Evolutionary conservation across 495 filamentous ascomycete genomes (phyloP), one percentile per base, ranked within the genome.

Genomic region (Aspergillus affinis): DNA sequence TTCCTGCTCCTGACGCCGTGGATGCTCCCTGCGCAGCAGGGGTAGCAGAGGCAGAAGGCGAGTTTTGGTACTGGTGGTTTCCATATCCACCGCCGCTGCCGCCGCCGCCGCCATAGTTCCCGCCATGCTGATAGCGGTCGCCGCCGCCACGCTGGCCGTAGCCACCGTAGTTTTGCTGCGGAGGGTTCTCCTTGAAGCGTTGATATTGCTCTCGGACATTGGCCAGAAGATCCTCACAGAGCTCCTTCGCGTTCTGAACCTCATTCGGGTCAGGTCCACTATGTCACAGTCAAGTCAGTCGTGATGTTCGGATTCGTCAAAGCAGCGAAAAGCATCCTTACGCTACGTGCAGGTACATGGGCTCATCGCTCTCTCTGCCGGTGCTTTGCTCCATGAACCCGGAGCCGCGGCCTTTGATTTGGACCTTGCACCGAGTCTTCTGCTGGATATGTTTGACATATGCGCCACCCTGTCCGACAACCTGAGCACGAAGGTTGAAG

Each of bases 381-480:
- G 93, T 93, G 29, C 85, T 86, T 17, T 85, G 85, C 68, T 98
- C 94, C 66, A 93, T 86, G 69, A 95, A 98, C 17, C 93, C 93
- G 44, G 94, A 98, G n/a, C 92, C 92, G 56, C 91, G 90, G 41
- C 94, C 94, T 67, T 98, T 98, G 75, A 98, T 97, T 69, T 98
- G 94, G 17, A 98, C 94, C 65, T 92, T 90, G 71, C 94, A 97
- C 49, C 89, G 81, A 30, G 94, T 97, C 72, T 95, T 91, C 69
- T 91, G 86, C 71, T 98, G 93, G 65, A 98, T 97, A 66, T 97
- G 91, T 74, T 98, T 98, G 47, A 98, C 94, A 67, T 97, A 96
- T 21, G 88, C 85, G 54, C 94, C 94, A 36, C 91, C 90, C 66
- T 93, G 90, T 19, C 94, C 94, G 54, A 98, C 94, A 48, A 98